These are phyloP conservation scores for Lyophyllum semitale DNA, from an alignment of 768 basidiomycete species.

Conservation along the genomic window DNA sequence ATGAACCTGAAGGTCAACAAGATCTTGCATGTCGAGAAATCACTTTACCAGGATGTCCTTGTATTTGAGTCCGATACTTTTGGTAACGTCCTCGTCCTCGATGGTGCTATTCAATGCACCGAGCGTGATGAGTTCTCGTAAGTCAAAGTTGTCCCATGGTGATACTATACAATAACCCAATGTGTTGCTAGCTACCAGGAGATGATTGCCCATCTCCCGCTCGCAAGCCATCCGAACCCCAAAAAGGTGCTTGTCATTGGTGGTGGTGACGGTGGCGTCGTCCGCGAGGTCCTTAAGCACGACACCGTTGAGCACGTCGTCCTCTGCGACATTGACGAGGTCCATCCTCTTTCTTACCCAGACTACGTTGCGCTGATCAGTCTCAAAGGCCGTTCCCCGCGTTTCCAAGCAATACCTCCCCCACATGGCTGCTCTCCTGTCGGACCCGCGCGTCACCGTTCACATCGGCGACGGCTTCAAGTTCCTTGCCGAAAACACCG, in stretches of 20 bases:
- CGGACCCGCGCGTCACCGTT: slow-evolving; percentile 80
- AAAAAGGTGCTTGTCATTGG: slow-evolving; percentile 96
- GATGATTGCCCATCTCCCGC: slow-evolving; percentile 98
- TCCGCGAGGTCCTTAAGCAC: slow-evolving; percentile 96
- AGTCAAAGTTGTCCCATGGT: slow-evolving; percentile 29
- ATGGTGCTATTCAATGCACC: slow-evolving; percentile 95
- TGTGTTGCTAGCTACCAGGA: slow-evolving; percentile 84
- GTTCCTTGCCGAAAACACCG: slow-evolving; percentile 86
- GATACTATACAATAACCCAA: slow-evolving; percentile 1
- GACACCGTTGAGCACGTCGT: slow-evolving; percentile 88
- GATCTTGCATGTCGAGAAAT: slow-evolving; percentile 93
- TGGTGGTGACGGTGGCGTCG: slow-evolving; percentile 97
- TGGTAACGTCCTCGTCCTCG: slow-evolving; percentile 95
- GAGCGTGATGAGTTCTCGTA: slow-evolving; percentile 99
- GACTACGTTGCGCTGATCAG: neutral
- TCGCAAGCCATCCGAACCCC: slow-evolving; percentile 94
- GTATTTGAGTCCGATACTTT: slow-evolving; percentile 96
- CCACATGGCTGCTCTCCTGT: slow-evolving; percentile 86
- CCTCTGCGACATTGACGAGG: slow-evolving; percentile 97
- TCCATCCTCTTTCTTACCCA: slow-evolving; percentile 24
- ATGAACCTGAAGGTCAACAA: slow-evolving; percentile 96
- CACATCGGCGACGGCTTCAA: slow-evolving; percentile 96
- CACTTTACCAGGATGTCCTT: slow-evolving; percentile 93
- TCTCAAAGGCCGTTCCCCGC: slow-evolving; percentile 80
- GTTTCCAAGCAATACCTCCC: slow-evolving; percentile 94